Percentiles rank a stretch among this genome's conserved stretches.
Evolutionary conservation across 2,329 filamentous ascomycete genomes (phyloP).

Genomic region (Fusarium concolor): DNA sequence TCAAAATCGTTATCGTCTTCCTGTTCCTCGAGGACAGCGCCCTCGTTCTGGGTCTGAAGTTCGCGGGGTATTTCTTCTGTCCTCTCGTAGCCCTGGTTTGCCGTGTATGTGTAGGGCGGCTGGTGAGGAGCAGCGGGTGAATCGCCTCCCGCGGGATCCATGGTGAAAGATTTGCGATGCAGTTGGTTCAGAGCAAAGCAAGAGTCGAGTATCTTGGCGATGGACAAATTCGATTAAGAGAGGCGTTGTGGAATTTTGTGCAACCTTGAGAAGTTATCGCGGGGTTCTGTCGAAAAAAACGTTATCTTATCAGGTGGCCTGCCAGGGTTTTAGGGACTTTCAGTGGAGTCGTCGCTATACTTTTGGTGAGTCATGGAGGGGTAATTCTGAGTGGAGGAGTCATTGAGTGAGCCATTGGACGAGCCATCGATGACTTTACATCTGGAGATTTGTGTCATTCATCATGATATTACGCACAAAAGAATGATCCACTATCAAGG

Average conservation of each 20-base stretch:
- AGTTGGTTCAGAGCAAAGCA: background rate
- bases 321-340: conserved; percentile 21
- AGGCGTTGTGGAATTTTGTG: conserved; percentile 39
- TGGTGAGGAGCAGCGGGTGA: conserved; percentile 58
- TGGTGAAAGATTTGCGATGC: conserved; percentile 12
- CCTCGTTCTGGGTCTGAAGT: conserved; percentile 47
- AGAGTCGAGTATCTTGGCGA: conserved; percentile 7
- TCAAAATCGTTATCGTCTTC: conserved; percentile 43
- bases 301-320: conserved; percentile 40
- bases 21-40: conserved; percentile 37
- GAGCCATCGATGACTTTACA: conserved; percentile 23
- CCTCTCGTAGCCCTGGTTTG: conserved; percentile 58
- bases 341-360: conserved; percentile 15
- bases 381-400: conserved; percentile 18
- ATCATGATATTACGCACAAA: background rate
- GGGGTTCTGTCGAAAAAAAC: conserved; percentile 35
- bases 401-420: conserved; percentile 4
- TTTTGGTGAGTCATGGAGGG: conserved; percentile 40
- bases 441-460: background rate
- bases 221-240: conserved; percentile 7
- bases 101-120: conserved; percentile 58
- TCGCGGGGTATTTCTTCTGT: conserved; percentile 51
- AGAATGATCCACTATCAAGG: background rate
- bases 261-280: conserved; percentile 39
- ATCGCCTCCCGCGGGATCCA: conserved; percentile 33